Evolutionary conservation across 163 green algal species (phyloP).

Genomic region (Volvox carteri): DNA sequence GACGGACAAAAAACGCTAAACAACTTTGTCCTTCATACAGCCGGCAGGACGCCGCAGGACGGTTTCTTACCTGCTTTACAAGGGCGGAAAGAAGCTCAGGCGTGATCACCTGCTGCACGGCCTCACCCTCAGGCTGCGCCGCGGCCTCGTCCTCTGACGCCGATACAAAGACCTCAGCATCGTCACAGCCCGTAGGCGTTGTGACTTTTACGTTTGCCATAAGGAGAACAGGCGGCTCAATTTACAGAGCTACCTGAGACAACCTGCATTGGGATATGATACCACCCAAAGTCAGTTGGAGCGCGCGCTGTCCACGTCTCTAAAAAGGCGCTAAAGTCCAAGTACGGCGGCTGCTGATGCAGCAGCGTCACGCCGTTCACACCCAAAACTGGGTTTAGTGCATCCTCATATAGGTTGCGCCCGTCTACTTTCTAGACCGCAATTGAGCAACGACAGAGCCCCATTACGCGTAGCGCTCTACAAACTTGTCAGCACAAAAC

Average conservation of each 20-base stretch:
- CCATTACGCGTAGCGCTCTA: not conserved
- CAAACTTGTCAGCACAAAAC: not conserved
- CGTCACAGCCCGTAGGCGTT: not conserved
- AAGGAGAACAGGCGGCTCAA: not conserved
- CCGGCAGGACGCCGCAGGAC: not conserved
- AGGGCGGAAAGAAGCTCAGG: slow-evolving; percentile 44
- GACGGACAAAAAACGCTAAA: not conserved
- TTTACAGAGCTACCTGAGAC: not conserved
- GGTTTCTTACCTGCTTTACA: slow-evolving; percentile 51
- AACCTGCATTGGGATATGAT: slow-evolving; percentile 11
- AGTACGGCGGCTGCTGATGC: slow-evolving; percentile 14
- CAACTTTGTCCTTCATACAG: not conserved
- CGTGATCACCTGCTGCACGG: slow-evolving; percentile 30
- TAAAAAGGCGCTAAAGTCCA: slow-evolving; percentile 1
- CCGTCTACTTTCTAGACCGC: not conserved
- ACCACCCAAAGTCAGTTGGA: not conserved
- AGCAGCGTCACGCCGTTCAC: not conserved
- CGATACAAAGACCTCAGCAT: slow-evolving; percentile 38
- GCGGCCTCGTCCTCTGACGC: slow-evolving; percentile 38
- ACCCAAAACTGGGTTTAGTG: not conserved
- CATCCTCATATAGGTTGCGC: not conserved
- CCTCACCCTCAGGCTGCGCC: slow-evolving; percentile 38
- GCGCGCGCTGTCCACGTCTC: not conserved
- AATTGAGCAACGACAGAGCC: not conserved
- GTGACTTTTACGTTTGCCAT: slow-evolving; percentile 7